These are phyloP conservation scores for Ramaria sp. DNA, from an alignment of 768 basidiomycete species.

Conservation along the genomic window DNA sequence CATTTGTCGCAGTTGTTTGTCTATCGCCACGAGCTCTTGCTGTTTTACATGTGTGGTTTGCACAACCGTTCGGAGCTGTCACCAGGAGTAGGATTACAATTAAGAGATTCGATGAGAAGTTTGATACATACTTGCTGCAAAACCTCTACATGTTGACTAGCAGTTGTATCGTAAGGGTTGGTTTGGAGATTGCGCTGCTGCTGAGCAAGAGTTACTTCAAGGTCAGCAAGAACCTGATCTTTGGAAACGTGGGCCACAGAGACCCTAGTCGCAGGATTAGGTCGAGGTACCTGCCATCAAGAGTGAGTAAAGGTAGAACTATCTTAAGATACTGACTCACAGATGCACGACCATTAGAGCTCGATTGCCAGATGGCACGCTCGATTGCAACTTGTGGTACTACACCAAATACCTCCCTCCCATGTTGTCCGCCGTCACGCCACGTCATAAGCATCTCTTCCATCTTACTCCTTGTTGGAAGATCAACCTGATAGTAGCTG, in stretches of 20 bases:
- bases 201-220: constrained; percentile 72
- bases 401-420: constrained; percentile 77
- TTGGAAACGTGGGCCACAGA: constrained; percentile 44
- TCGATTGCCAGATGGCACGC: constrained; percentile 62
- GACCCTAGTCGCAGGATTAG: constrained; percentile 17
- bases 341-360: constrained; percentile 6
- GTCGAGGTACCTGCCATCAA: constrained; percentile 23
- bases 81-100: background rate
- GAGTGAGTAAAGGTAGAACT: background rate
- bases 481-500: constrained; percentile 81
- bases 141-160: constrained; percentile 65
- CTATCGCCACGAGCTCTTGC: constrained; percentile 67
- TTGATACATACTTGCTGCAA: constrained; percentile 59
- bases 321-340: constrained; percentile 20
- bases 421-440: constrained; percentile 74
- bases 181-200: constrained; percentile 64
- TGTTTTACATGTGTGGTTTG: constrained; percentile 69
- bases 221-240: constrained; percentile 70
- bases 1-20: constrained; percentile 47
- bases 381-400: constrained; percentile 78
- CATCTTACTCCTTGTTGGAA: constrained; percentile 82
- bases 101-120: background rate
- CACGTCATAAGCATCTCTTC: constrained; percentile 96
- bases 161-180: constrained; percentile 60
- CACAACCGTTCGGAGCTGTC: constrained; percentile 58